phyloP scores from a whole-genome alignment of 2,329 filamentous ascomycete genomes.

The Colletotrichum sp. region DNA sequence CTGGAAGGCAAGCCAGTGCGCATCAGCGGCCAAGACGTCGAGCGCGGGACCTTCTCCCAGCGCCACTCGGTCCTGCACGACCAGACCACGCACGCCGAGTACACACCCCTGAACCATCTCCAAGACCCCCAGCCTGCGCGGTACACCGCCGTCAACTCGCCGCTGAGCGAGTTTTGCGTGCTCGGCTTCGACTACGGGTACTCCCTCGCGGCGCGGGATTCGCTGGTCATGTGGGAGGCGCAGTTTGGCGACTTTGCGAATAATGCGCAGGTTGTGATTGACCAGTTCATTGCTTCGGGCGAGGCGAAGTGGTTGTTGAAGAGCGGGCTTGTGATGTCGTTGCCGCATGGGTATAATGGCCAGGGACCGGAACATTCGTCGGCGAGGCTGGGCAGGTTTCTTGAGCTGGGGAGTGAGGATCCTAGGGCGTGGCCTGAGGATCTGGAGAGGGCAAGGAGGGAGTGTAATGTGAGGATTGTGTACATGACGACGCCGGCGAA shows the following conservation, averaged over 20 bases:
- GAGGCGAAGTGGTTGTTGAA: constrained; percentile 99
- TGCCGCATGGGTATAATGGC: constrained; percentile 97
- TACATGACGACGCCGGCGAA: constrained; percentile 97
- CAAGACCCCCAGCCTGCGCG: constrained; percentile 82
- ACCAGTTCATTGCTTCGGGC: constrained; percentile 97
- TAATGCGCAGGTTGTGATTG: constrained; percentile 97
- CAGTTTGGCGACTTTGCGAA: constrained; percentile 99
- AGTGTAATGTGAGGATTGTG: constrained; percentile 98
- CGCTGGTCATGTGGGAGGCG: constrained; percentile 98
- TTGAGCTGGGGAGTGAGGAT: constrained; percentile 97
- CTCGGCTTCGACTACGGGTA: constrained; percentile 99
- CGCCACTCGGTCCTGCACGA: constrained; percentile 96
- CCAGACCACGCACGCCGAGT: constrained; percentile 90
- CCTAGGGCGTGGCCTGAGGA: constrained; percentile 83
- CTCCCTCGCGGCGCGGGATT: constrained; percentile 93
- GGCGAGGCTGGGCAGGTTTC: constrained; percentile 92
- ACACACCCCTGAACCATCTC: constrained; percentile 89
- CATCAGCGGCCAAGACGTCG: constrained; percentile 97
- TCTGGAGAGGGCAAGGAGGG: constrained; percentile 94
- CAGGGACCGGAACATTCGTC: constrained; percentile 99
- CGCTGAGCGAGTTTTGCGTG: constrained; percentile 70
- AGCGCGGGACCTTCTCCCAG: constrained; percentile 99
- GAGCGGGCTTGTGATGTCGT: constrained; percentile 92
- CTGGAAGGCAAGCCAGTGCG: constrained; percentile 95
- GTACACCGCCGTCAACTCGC: constrained; percentile 97